phyloP scores from a whole-genome alignment of 345 rosid species.

The Firmiana major region DNA sequence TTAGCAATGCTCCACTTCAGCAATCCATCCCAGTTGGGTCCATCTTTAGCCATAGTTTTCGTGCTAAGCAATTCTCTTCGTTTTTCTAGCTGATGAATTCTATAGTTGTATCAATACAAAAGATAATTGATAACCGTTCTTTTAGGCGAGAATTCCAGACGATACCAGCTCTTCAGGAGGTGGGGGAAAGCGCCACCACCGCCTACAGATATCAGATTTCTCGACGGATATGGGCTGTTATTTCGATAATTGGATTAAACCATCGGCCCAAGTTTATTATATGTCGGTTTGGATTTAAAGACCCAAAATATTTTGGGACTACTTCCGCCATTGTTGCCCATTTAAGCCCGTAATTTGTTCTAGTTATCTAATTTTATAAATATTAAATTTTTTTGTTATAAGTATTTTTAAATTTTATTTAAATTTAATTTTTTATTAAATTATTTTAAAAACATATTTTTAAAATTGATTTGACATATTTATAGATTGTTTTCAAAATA shows the following conservation, averaged over 20 bases:
- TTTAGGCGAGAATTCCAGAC: background rate
- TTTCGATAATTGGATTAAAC: too few relatives aligned
- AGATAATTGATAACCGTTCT: background rate
- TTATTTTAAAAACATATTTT: too few relatives aligned
- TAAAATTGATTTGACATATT: too few relatives aligned
- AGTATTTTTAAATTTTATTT: too few relatives aligned
- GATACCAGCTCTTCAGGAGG: background rate
- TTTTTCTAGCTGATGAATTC: background rate
- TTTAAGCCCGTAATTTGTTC: too few relatives aligned
- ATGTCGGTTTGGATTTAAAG: background rate
- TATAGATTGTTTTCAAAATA: too few relatives aligned
- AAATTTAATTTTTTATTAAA: too few relatives aligned
- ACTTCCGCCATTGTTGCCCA: too few relatives aligned
- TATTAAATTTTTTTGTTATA: background rate
- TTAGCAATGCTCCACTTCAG: slow-evolving; percentile 88
- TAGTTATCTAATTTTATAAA: too few relatives aligned
- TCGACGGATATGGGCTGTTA: background rate
- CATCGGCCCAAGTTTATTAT: background rate
- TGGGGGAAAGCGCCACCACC: background rate
- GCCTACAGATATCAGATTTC: background rate
- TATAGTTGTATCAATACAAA: background rate
- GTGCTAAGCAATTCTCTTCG: background rate
- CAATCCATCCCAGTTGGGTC: slow-evolving; percentile 92
- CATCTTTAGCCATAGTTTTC: slow-evolving; percentile 56
- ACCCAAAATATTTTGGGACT: background rate